A percentile compares a stretch with the other conserved stretches of the same genome.
Conservation (phyloP, 768 basidiomycete species). For the Xerocomus spinulosus region DNA sequence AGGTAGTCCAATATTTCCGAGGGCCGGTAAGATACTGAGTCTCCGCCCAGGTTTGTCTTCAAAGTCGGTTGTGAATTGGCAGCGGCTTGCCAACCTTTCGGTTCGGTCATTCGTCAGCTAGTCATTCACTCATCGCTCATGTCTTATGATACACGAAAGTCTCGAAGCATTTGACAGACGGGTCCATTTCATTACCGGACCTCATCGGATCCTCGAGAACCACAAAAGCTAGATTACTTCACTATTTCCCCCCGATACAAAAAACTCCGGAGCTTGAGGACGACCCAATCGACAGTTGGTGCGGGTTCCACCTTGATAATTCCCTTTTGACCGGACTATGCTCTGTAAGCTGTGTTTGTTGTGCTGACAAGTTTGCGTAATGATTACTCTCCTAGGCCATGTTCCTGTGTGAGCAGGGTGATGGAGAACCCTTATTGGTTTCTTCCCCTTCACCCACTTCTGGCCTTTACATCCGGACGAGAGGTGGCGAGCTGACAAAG, state of each 20-base stretch:
- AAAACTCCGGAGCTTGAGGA: slow-evolving; percentile 40
- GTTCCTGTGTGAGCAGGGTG: slow-evolving; percentile 58
- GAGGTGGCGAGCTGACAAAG: slow-evolving; percentile 73
- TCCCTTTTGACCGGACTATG: slow-evolving; percentile 89
- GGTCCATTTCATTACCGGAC: slow-evolving; percentile 59
- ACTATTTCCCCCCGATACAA: slow-evolving; percentile 80
- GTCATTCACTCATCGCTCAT: slow-evolving; percentile 1
- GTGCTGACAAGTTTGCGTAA: neutral
- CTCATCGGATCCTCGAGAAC: slow-evolving; percentile 77
- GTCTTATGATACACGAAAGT: slow-evolving; percentile 36
- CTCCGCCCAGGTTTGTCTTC: slow-evolving; percentile 61
- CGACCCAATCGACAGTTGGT: slow-evolving; percentile 81
- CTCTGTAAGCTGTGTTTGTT: slow-evolving; percentile 47
- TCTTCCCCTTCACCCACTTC: slow-evolving; percentile 69
- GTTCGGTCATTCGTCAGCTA: slow-evolving; percentile 35
- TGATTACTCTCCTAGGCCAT: slow-evolving; percentile 54
- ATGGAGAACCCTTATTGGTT: slow-evolving; percentile 40
- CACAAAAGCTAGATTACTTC: slow-evolving; percentile 89
- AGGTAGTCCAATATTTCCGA: slow-evolving; percentile 35
- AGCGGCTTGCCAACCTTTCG: slow-evolving; percentile 86
- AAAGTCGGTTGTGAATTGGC: slow-evolving; percentile 79
- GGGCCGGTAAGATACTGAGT: slow-evolving; percentile 3
- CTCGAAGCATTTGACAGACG: slow-evolving; percentile 58
- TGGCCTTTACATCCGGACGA: slow-evolving; percentile 88
- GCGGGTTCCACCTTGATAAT: slow-evolving; percentile 94